Percentiles rank a stretch among this genome's conserved stretches.
Conservation (phyloP, 1,284 basidiomycete species). For the Somion occarium region DNA sequence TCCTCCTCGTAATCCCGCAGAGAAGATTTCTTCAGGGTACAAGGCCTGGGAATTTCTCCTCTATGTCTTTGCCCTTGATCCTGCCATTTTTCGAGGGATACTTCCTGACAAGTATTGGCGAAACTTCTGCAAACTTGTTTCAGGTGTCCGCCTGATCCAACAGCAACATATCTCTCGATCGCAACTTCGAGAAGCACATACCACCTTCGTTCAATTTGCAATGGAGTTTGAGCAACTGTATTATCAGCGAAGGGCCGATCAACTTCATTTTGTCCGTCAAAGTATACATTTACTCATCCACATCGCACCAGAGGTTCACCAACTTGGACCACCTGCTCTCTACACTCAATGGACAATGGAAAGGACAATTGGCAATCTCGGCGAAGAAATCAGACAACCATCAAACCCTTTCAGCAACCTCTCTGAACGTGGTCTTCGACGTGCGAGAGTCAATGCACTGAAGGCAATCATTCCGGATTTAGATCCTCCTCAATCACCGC, state of each 20-base stretch:
- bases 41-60: conserved; percentile 26
- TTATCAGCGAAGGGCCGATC: conserved; percentile 12
- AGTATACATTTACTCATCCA: conserved; percentile 19
- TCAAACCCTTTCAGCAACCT: conserved; percentile 22
- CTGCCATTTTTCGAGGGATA: conserved; percentile 15
- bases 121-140: conserved; percentile 21
- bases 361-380: conserved; percentile 20
- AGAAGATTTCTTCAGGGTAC: conserved; percentile 29
- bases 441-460: conserved; percentile 18
- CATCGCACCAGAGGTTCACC: conserved; percentile 9
- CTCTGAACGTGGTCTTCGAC: conserved; percentile 12
- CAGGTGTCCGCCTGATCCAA: conserved; percentile 11
- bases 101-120: conserved; percentile 14
- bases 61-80: conserved; percentile 19
- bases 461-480: conserved; percentile 14
- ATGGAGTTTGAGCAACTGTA: conserved; percentile 19
- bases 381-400: conserved; percentile 17
- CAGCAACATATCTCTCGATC: conserved; percentile 8
- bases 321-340: conserved; percentile 13
- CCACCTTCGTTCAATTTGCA: conserved; percentile 10
- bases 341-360: conserved; percentile 22
- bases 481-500: background rate
- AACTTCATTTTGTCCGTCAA: conserved; percentile 21
- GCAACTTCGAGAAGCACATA: conserved; percentile 6
- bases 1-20: conserved; percentile 24